Conservation (phyloP, 2,329 filamentous ascomycete species). For the Aureobasidium zeae region DNA sequence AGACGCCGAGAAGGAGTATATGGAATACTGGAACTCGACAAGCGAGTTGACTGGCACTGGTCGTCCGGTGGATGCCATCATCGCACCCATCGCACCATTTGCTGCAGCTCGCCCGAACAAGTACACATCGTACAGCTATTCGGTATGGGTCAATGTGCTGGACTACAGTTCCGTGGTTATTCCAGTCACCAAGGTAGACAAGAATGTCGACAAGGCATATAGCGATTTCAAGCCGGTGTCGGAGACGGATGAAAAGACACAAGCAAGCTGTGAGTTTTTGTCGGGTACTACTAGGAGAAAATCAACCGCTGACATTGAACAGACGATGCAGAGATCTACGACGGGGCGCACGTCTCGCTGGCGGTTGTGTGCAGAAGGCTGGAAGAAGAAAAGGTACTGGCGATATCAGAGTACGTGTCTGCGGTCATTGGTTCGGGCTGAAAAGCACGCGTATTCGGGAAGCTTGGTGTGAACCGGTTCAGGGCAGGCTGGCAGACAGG, state of each 20-base stretch:
- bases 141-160: slow-evolving; percentile 42
- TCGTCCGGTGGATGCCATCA: slow-evolving; percentile 44
- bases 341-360: slow-evolving; percentile 28
- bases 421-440: slow-evolving; percentile 4
- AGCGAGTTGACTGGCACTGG: slow-evolving; percentile 39
- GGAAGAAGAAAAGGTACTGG: slow-evolving; percentile 31
- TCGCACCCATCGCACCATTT: slow-evolving; percentile 43
- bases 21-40: slow-evolving; percentile 56
- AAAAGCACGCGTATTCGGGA: not conserved
- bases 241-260: slow-evolving; percentile 32
- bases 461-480: not conserved
- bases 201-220: slow-evolving; percentile 39
- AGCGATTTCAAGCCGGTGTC: slow-evolving; percentile 25
- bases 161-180: slow-evolving; percentile 49
- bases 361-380: slow-evolving; percentile 27
- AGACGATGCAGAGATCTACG: slow-evolving; percentile 30
- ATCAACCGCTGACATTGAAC: not conserved
- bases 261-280: slow-evolving; percentile 35
- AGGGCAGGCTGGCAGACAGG: too few relatives aligned
- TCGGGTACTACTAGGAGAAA: not conserved
- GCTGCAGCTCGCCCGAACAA: slow-evolving; percentile 40
- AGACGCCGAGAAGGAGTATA: slow-evolving; percentile 48
- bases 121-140: slow-evolving; percentile 41
- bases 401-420: slow-evolving; percentile 25
- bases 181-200: slow-evolving; percentile 47